Base-by-base conservation (phyloP, 2,329 filamentous ascomycete species). In the Stagonosporopsis tanaceti region DNA sequence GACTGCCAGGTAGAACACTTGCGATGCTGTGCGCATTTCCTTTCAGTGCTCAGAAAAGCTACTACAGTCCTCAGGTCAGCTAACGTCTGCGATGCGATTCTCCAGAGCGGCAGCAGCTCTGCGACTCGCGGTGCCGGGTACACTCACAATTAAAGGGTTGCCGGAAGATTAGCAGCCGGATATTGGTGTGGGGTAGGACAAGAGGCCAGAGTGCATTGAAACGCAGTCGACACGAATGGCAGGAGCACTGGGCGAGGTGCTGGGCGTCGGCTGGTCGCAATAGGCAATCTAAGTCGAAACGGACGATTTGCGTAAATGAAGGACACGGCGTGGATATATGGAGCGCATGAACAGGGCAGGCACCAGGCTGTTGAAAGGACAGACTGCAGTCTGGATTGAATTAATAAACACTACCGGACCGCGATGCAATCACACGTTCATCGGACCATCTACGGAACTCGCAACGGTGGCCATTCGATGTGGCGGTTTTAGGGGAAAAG, bases 1-100 rank as follows among this genome's bases (percentile, higher is more conserved):
- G 62, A 87, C 79, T 53, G 86, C 86, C 54, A 88, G 79, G 73
- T 85, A 88, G 76, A 89, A 88, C 39, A 83, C 71, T 62, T 80
- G 80, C 56, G 82, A 79, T 51, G 84, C 82, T 54, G 80, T 75
- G 66, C 79, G 82, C 85, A 87, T 87, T 37, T 60, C 69, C 34
- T 28, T 40, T 44, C 59, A 40, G 38, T 44, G 28, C 46, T 54
- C 35, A 15, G 47, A 53, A 27, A 47, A 62, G 60, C 59, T 67
- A 59, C 56, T 62, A 40, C 51, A 63, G 61, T 62, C 62, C 58
- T 64, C 60, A 48, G 54, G 64, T 77, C 69, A 77, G 75, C 68
- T 64, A 70, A 74, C 64, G 70, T 72, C 68, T 64, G 68, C 69
- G 57, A 66, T 59, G 56, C 59, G 57, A 54, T 51, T 64, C 53